phyloP scores from a whole-genome alignment of 352 stramenopile genomes.

The Globisporangium viniferum region DNA sequence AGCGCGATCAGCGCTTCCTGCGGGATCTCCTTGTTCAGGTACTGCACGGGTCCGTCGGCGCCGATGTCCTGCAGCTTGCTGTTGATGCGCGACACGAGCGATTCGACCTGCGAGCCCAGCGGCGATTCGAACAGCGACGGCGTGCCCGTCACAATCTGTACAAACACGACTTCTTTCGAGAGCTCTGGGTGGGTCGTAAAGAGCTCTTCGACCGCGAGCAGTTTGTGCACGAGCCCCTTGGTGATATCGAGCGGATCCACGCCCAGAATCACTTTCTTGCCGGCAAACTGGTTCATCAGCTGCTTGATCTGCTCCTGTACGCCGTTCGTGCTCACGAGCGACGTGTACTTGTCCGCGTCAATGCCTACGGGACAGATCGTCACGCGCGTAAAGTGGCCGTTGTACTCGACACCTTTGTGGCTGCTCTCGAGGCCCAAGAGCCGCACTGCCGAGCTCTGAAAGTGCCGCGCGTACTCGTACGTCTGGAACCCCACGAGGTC shows the following conservation, averaged over 20 bases:
- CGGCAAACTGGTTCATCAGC: slow-evolving; percentile 65
- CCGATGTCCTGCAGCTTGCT: slow-evolving; percentile 89
- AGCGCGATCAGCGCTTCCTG: slow-evolving; percentile 87
- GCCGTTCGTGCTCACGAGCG: slow-evolving; percentile 49
- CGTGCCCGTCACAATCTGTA: slow-evolving; percentile 89
- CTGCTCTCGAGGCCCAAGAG: slow-evolving; percentile 86
- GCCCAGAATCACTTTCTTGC: slow-evolving; percentile 81
- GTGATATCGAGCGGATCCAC: slow-evolving; percentile 86
- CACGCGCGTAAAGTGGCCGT: slow-evolving; percentile 86
- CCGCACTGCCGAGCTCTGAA: slow-evolving; percentile 82
- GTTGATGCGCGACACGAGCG: slow-evolving; percentile 90
- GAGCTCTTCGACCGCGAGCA: slow-evolving; percentile 88
- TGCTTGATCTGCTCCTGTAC: slow-evolving; percentile 68
- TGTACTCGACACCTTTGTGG: slow-evolving; percentile 86
- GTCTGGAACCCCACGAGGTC: slow-evolving; percentile 91
- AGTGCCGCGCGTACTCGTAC: slow-evolving; percentile 89
- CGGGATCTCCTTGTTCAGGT: slow-evolving; percentile 87
- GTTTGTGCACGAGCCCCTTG: slow-evolving; percentile 89
- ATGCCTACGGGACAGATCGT: slow-evolving; percentile 88
- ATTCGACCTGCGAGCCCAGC: slow-evolving; percentile 84
- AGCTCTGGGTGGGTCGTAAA: slow-evolving; percentile 87
- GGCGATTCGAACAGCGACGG: slow-evolving; percentile 50
- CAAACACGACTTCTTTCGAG: slow-evolving; percentile 91
- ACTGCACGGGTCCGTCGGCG: slow-evolving; percentile 85
- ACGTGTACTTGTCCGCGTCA: slow-evolving; percentile 77